These are phyloP conservation scores for Cryptococcus sp. DNA, from an alignment of 1,284 basidiomycete species.

Conservation along the genomic window DNA sequence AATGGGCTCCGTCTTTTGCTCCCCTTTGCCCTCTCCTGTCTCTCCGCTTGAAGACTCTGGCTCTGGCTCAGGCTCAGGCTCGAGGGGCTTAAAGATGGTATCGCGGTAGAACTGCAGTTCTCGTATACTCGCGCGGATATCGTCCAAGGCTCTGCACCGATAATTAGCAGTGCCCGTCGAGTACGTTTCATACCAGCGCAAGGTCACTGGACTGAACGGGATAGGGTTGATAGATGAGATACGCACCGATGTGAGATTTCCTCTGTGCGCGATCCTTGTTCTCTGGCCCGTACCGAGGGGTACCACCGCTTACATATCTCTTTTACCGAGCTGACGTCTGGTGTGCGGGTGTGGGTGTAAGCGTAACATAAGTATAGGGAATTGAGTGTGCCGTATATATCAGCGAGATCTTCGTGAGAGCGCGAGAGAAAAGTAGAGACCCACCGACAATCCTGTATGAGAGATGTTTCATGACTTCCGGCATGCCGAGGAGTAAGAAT, in stretches of 20 bases:
- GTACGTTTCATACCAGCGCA: too few species aligned
- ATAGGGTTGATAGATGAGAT: background rate
- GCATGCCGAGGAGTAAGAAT: conserved; percentile 55
- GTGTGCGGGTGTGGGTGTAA: background rate
- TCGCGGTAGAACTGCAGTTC: conserved; percentile 54
- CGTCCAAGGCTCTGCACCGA: conserved; percentile 52
- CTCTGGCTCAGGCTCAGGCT: conserved; percentile 11
- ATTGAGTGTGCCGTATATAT: background rate
- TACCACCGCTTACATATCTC: conserved; percentile 57
- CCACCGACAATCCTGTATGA: conserved; percentile 57
- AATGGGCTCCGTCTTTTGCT: background rate
- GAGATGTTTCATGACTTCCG: conserved; percentile 53
- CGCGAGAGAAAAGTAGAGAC: conserved; percentile 6
- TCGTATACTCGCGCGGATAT: conserved; percentile 55
- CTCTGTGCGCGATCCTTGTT: conserved; percentile 30
- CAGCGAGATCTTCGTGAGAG: background rate
- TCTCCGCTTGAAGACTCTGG: background rate
- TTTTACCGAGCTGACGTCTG: conserved; percentile 52
- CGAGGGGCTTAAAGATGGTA: conserved; percentile 49
- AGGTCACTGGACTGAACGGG: too few species aligned
- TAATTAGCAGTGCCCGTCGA: background rate
- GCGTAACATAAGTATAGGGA: background rate
- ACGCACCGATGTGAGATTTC: conserved; percentile 48
- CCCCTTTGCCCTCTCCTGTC: background rate
- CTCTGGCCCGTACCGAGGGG: conserved; percentile 31